Evolutionary conservation across 495 filamentous ascomycete genomes (phyloP), one percentile per base, ranked within the genome.

Genomic region (Patellaria atrata): DNA sequence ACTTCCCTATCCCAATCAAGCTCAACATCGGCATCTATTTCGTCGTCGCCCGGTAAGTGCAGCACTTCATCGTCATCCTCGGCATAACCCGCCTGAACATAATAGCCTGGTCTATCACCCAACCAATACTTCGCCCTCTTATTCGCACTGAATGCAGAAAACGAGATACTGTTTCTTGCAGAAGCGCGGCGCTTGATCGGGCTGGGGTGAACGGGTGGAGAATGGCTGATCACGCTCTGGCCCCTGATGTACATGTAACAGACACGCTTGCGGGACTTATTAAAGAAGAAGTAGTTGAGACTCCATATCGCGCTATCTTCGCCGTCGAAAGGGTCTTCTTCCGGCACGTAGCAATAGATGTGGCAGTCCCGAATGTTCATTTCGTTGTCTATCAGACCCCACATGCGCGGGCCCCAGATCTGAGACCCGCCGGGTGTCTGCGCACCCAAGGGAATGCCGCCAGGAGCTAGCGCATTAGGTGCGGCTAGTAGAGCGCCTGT

Each of bases 221-320:
- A 67, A 44, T 83, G 79, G 40, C 74, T 78, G 38, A 92, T 67
- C 6, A 87, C 78, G 5, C 82, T 84, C 22, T 94, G 66, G 7
- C 82, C 85, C 32, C 84, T 73, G 21, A 94, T 64, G 50, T 94
- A 89, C 21, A 97, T 58, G 54, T 96, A 96, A 47, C 82, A 87
- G 14, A 97, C 86, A n/a, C 89, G 71, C 62, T 96, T 97, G 47
- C 72, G 68, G 14, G 71, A 61, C 44, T 86, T 92, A 63, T 89
- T 93, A 69, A 94, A 96, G 58, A 96, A 92, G 64, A 97, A 92
- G 56, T 91, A 93, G 54, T 94, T 82, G 37, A 83, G 62, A 42
- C 81, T 86, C 91, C 91, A 97, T 25, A 96, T 82, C 3, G 86
- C 77, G 47, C 91, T 82, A 40, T 94, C 89, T 16, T 82, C 84